Evolutionary conservation across 495 filamentous ascomycete species (phyloP), one percentile per base, ranked within the genome.

Genomic region (Cercophora scortea): DNA sequence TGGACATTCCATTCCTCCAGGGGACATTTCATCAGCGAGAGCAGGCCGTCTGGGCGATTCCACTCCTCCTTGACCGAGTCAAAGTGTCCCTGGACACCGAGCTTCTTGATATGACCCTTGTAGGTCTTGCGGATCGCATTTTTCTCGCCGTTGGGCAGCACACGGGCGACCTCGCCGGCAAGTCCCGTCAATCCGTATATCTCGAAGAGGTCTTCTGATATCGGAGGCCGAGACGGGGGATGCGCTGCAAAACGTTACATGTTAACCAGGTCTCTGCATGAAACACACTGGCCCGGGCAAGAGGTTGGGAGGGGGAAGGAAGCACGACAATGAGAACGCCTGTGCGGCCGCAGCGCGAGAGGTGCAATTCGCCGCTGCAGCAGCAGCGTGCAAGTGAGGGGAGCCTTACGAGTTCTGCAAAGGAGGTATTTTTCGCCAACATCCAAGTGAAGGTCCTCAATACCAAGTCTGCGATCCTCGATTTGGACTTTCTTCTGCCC

Each of bases 361-460:
- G 25, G 25, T 11, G 33, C 10, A 25, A 35, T 8, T 46, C 18
- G 36, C 42, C 25, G 33, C 45, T 45, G 41, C 40, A 36, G 36
- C 34, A 49, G 10, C 9, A 25, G 7, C 52, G 32, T 47, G 56
- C 48, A 61, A 49, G 55, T 53, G 57, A 67, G 71, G 75, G 74
- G 73, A 75, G 72, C 62, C 78, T 79, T 81, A 81, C 78, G 75
- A 77, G 72, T 76, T 73, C 70, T 78, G 72, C 74, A 78, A 70
- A 81, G 70, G 51, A 79, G 71, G 68, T 81, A 81, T 69, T 78
- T 79, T 54, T 71, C 62, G 62, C 77, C 78, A 50, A 81, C 76
- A 67, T 81, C 74, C 56, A 73, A 53, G 60, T 79, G 76, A 47
- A 80, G 72, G 66, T 75, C 71, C 56, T 77, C 68, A 66, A 79